Evolutionary conservation across 495 filamentous ascomycete genomes (phyloP).

Genomic region (Aspergillus campestris): DNA sequence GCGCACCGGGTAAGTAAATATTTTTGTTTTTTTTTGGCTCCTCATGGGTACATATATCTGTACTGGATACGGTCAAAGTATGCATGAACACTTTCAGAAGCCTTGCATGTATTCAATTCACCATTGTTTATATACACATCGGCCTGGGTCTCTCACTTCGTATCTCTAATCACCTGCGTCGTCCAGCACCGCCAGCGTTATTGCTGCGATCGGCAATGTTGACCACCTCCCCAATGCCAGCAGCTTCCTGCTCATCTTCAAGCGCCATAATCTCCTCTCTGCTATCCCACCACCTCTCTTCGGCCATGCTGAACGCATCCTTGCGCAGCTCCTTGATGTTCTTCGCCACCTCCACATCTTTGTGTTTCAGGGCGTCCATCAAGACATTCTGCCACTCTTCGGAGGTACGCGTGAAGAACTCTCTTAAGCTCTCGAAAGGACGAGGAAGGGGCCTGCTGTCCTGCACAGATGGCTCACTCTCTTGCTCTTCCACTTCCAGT

Average conservation of each 20-base stretch:
- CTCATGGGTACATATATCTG: not conserved
- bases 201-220: constrained; percentile 65
- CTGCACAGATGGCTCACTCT: constrained; percentile 35
- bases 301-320: constrained; percentile 76
- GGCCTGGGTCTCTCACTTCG: not conserved
- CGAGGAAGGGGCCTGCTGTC: constrained; percentile 49
- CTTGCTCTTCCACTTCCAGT: constrained; percentile 48
- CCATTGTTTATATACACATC: constrained; percentile 8
- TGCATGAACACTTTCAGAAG: not conserved
- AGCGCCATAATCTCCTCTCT: constrained; percentile 86
- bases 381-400: constrained; percentile 82
- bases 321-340: constrained; percentile 86
- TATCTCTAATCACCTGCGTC: constrained; percentile 41
- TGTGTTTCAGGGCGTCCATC: constrained; percentile 57
- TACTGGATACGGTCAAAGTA: not conserved
- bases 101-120: not conserved
- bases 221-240: constrained; percentile 91
- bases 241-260: constrained; percentile 94
- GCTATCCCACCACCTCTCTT: constrained; percentile 98
- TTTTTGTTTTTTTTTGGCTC: not conserved
- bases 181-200: constrained; percentile 47
- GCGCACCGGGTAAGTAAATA: not conserved
- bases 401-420: constrained; percentile 85
- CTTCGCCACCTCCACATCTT: constrained; percentile 44
- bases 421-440: constrained; percentile 84